A percentile compares a stretch with the other conserved stretches of the same genome.
phyloP scores from a whole-genome alignment of 1,284 basidiomycete species.

The Takashimella koratensis region DNA sequence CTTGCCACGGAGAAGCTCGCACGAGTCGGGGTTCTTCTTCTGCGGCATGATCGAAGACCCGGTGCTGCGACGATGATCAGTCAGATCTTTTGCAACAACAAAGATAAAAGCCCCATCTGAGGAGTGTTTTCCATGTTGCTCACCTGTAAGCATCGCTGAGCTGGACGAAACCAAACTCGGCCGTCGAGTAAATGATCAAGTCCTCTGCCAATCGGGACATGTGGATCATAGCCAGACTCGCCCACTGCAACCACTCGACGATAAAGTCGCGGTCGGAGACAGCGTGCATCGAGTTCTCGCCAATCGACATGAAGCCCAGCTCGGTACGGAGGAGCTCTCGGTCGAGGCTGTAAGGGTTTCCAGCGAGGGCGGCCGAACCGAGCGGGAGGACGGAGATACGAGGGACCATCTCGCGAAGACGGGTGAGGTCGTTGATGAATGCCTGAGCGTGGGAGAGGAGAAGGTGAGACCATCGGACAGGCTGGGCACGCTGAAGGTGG shows the following conservation, averaged over 20 bases:
- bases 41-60: constrained; percentile 99
- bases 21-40: constrained; percentile 97
- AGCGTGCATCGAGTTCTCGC: constrained; percentile 91
- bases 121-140: too few relatives aligned
- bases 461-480: constrained; percentile 97
- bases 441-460: constrained; percentile 92
- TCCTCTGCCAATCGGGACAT: constrained; percentile 94
- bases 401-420: constrained; percentile 74
- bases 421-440: constrained; percentile 80
- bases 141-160: constrained; percentile 95
- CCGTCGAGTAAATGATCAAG: constrained; percentile 91
- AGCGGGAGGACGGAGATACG: constrained; percentile 90
- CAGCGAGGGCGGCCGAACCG: constrained; percentile 90
- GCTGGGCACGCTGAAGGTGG: constrained; percentile 92
- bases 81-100: not conserved
- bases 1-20: constrained; percentile 93
- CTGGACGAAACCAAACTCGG: constrained; percentile 92
- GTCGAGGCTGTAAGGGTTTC: constrained; percentile 90
- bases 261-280: constrained; percentile 97
- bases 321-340: constrained; percentile 81
- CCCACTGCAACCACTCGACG: constrained; percentile 96
- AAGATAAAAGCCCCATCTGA: not conserved
- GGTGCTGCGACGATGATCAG: constrained; percentile 58
- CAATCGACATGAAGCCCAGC: constrained; percentile 75
- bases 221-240: constrained; percentile 86